Percentiles rank a stretch among this genome's conserved stretches.
Evolutionary conservation across 345 rosid genomes (phyloP).

Genomic region (Syzygium aromaticum): DNA sequence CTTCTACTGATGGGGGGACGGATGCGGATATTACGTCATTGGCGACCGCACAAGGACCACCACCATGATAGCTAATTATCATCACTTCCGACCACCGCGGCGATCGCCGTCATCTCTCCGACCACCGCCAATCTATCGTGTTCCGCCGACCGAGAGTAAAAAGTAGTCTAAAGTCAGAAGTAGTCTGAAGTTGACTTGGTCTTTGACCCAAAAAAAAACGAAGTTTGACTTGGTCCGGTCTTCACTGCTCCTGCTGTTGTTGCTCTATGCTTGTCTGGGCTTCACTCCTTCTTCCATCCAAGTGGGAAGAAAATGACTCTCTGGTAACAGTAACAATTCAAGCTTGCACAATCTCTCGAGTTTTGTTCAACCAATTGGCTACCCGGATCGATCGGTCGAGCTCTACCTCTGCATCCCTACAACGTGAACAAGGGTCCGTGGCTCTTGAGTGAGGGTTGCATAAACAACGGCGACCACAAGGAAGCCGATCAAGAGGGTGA

Average conservation of each 20-base stretch:
- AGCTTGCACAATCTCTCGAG: neutral
- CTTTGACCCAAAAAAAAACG: neutral
- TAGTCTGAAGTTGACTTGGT: neutral
- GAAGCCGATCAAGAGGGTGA: neutral
- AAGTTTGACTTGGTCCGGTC: too few species aligned
- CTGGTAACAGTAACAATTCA: neutral
- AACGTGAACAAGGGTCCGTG: accelerated
- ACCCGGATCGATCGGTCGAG: neutral
- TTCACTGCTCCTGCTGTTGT: neutral
- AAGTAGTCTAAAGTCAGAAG: neutral
- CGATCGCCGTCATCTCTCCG: neutral
- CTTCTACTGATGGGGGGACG: neutral
- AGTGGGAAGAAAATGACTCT: neutral
- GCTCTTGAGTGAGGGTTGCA: accelerated
- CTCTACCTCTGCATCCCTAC: neutral
- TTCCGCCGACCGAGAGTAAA: neutral
- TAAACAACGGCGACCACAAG: neutral
- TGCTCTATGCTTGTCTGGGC: neutral
- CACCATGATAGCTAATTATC: neutral
- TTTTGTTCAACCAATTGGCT: neutral
- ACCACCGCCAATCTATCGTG: neutral
- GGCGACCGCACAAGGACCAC: neutral
- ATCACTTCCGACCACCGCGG: neutral
- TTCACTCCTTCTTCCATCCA: neutral
- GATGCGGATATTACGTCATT: neutral